Base-by-base conservation (phyloP, 208 protist species). In the Acanthamoeba triangularis region DNA sequence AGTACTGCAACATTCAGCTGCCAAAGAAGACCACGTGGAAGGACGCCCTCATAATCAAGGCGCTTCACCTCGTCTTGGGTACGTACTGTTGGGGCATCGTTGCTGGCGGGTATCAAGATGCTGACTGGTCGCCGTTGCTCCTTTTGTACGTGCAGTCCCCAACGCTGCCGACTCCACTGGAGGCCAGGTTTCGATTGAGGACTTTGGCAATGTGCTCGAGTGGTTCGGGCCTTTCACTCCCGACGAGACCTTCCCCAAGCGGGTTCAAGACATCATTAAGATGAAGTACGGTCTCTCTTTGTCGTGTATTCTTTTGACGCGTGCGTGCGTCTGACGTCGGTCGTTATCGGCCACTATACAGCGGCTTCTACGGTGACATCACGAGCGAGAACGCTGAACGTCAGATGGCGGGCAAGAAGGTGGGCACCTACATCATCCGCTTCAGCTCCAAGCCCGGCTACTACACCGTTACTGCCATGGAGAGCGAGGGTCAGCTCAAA, bases 401-500 rank as follows among this genome's bases (percentile, higher is more conserved):
- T 25, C 63, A 94, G 67, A 94, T 94, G 90, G 90, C 90, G 7
- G 90, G 90, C 90, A 78, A 94, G 90, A 94, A 94, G 67, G 67
- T 84, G 41, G 90, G 90, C 63, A 85, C 63, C 28, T 94, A 94
- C 69, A 94, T 94, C 35, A 94, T 94, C n/a, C 90, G 90, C 52
- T 94, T 94, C 90, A 94, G 90, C 54, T 94, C 90, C 52, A 49
- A 94, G 69, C 90, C 90, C 20, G 90, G 90, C 44, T 94, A 94
- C 44, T 94, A 85, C 56, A 94, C 90, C 44, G 76, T 94, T 23
- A 94, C 67, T 11, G 90, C 90, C 90, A 84, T 94, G 90, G 69
- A 84, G 23, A 67, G 52, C 47, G 90, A 94, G 47, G 69, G n/a
- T 14, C 63, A 78, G 63, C 90, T 94, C 44, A 94, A 94, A 67